Base-by-base conservation (phyloP, 192 early-diverging fungal species). In the Haplosporangium gracile region DNA sequence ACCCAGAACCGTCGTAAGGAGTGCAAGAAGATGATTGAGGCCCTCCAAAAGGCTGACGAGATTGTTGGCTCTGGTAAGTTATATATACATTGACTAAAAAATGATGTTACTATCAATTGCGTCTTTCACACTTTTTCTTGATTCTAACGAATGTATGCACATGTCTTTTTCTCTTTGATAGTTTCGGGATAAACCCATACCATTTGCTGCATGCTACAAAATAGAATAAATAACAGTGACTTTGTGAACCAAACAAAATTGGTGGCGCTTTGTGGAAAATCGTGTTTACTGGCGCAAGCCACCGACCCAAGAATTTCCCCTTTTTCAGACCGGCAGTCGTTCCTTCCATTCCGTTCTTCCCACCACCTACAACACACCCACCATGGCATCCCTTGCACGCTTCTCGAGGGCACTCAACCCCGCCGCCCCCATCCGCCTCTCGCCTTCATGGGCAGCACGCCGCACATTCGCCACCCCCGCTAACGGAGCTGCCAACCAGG, bases 11-110 rank as follows among this genome's bases (percentile, higher is more conserved):
- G 98, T 80, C 93, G 99, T 77, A 93, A 93, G 82, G 99, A 99
- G 88, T 99, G 98, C 93, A 97, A 96, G 88, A 98, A 97, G 92
- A 99, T 99, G 99, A 98, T 99, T 88, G 96, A 96, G 39, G 96
- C 96, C 26, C 86, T 96, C 57, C 93, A 95, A 84, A 95, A 92
- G 88, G 96, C 96, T 29, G 96, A 97, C 82, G 95, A 96, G 89
- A 86, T 86, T 78, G 84, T 86, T 42, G 72, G 79, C 38, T 74
- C 84, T 68, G 84, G 78, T 80, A 80, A 65, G 78, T 53, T 13
- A 32, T 29, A 1, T 65, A 24, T 24, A n/a, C 15, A 10, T 32
- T 65, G 29, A 0, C 10, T 11, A 34, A 32, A 29, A 32, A 13
- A 29, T 4, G 13, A 65, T 26, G 11, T 15, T 32, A 11, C 15